Conservation (phyloP, 1,139 yeast species). For the Taiozyma sp. region DNA sequence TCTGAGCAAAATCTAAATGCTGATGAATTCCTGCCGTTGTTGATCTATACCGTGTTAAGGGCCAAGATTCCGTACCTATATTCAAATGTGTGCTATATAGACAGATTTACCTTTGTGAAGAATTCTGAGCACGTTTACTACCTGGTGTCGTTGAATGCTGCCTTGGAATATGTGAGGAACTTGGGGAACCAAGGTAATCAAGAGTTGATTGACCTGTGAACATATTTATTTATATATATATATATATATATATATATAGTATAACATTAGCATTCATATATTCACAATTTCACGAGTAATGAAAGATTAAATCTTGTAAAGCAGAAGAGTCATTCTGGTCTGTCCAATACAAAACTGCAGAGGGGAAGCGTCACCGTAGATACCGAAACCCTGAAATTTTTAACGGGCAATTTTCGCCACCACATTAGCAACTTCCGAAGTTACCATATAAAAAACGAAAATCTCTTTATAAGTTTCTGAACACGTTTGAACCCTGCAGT, state of each 20-base stretch:
- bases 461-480: no score
- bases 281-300: neutral
- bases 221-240: neutral
- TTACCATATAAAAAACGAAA: no score
- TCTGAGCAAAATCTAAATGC: constrained; percentile 70
- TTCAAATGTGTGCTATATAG: constrained; percentile 81
- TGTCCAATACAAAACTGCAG: no score
- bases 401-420: no score
- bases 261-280: no score
- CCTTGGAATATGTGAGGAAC: constrained; percentile 19
- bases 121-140: constrained; percentile 23
- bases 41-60: constrained; percentile 72
- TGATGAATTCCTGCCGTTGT: constrained; percentile 83
- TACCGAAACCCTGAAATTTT: no score
- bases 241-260: no score
- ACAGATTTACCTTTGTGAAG: constrained; percentile 44
- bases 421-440: no score
- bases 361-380: no score
- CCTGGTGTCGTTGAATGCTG: constrained; percentile 21
- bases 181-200: constrained; percentile 5
- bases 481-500: no score
- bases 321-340: no score
- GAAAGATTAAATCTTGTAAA: no score
- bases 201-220: neutral
- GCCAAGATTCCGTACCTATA: constrained; percentile 58